Evolutionary conservation across 108 stramenopile genomes (phyloP).

Genomic region (Skeletonema grethae): DNA sequence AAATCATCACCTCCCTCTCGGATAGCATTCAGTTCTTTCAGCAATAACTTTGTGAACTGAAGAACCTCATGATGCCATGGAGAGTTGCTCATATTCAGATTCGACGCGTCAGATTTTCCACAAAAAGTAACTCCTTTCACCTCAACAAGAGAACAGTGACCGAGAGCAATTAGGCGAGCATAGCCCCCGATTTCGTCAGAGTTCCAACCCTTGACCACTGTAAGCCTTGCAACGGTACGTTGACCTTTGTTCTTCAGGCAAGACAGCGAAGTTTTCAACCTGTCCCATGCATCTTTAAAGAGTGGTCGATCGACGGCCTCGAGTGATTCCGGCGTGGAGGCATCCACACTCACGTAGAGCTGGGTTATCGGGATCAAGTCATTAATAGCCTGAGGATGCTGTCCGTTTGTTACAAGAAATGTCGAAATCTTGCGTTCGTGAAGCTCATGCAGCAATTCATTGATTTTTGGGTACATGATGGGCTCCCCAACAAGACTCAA

Average conservation of each 20-base stretch:
- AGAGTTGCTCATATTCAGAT: slow-evolving; percentile 94
- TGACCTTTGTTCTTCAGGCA: slow-evolving; percentile 86
- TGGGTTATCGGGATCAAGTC: slow-evolving; percentile 93
- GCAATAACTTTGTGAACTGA: slow-evolving; percentile 63
- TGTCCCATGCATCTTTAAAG: slow-evolving; percentile 95
- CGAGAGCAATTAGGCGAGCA: slow-evolving; percentile 88
- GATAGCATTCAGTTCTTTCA: slow-evolving; percentile 62
- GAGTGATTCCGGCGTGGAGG: slow-evolving; percentile 89
- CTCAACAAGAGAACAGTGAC: slow-evolving; percentile 90
- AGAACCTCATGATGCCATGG: slow-evolving; percentile 97
- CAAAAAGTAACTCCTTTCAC: slow-evolving; percentile 98
- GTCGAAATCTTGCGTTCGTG: slow-evolving; percentile 90
- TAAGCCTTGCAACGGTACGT: slow-evolving; percentile 94
- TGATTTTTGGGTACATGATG: slow-evolving; percentile 96
- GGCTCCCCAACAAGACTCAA: slow-evolving; percentile 90
- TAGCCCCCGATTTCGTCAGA: slow-evolving; percentile 91
- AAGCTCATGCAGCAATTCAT: slow-evolving; percentile 88
- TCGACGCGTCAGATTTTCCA: slow-evolving; percentile 94
- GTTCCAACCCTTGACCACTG: slow-evolving; percentile 96
- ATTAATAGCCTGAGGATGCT: slow-evolving; percentile 92
- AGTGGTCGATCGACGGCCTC: slow-evolving; percentile 93
- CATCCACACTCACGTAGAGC: slow-evolving; percentile 94
- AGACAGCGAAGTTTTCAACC: slow-evolving; percentile 73
- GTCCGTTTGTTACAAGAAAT: slow-evolving; percentile 96
- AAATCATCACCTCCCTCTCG: slow-evolving; percentile 58